phyloP scores from a whole-genome alignment of 1,284 basidiomycete species.

The Lentinus polychrous region DNA sequence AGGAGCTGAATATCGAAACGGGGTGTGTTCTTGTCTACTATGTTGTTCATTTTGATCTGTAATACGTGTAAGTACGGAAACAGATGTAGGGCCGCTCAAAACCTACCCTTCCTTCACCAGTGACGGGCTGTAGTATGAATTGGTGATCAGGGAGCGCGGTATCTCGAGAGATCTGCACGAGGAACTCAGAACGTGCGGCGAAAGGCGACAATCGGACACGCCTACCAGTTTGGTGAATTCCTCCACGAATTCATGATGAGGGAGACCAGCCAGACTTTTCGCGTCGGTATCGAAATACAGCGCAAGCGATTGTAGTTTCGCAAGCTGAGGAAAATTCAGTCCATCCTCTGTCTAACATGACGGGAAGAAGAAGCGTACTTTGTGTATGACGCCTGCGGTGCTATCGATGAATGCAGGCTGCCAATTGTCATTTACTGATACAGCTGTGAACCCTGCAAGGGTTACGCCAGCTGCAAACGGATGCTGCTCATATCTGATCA shows the following conservation, averaged over 20 bases:
- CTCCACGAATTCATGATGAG: constrained; percentile 63
- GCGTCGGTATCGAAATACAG: constrained; percentile 97
- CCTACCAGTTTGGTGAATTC: constrained; percentile 76
- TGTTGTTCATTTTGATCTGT: constrained; percentile 81
- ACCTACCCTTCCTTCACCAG: constrained; percentile 84
- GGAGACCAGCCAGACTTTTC: constrained; percentile 69
- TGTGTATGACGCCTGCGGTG: constrained; percentile 85
- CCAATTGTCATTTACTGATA: constrained; percentile 93
- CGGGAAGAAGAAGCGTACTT: constrained; percentile 40
- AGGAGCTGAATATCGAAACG: constrained; percentile 86
- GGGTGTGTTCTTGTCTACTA: constrained; percentile 66
- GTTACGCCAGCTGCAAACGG: constrained; percentile 94
- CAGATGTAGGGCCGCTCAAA: neutral
- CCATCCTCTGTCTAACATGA: neutral
- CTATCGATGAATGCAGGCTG: constrained; percentile 93
- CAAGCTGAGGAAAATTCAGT: constrained; percentile 47
- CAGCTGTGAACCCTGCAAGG: constrained; percentile 86
- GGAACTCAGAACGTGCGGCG: too few relatives aligned
- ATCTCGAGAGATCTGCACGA: constrained; percentile 57
- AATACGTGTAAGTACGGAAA: neutral
- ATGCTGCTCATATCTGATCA: constrained; percentile 46
- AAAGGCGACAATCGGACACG: constrained; percentile 2
- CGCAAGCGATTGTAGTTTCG: constrained; percentile 82
- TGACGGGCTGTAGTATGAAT: constrained; percentile 94
- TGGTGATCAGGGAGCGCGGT: constrained; percentile 68